A percentile compares a stretch with the other conserved stretches of the same genome.
Evolutionary conservation across 2,329 filamentous ascomycete genomes (phyloP).

Genomic region (Monosporascus sp.): DNA sequence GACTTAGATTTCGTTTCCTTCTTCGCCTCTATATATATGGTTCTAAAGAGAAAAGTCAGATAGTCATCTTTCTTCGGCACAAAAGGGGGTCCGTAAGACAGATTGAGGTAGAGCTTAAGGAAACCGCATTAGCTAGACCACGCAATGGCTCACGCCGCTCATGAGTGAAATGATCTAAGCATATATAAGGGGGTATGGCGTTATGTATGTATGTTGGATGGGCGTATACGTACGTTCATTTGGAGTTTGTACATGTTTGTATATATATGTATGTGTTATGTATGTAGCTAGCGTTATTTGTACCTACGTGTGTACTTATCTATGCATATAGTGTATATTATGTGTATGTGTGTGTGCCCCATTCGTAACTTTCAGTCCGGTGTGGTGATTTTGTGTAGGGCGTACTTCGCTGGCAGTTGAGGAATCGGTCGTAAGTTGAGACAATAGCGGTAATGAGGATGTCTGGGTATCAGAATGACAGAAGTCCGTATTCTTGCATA

Average conservation of each 20-base stretch:
- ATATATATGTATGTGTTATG: conserved; percentile 1
- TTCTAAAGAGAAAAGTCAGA: neutral
- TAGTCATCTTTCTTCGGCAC: conserved; percentile 8
- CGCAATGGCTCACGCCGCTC: conserved; percentile 22
- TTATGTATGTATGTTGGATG: conserved; percentile 11
- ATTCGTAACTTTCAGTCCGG: neutral
- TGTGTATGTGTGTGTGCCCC: neutral
- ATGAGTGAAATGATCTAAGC: conserved; percentile 26
- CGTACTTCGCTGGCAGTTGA: no score
- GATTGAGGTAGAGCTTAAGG: conserved; percentile 23
- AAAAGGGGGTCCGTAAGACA: conserved; percentile 14
- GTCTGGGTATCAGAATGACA: no score
- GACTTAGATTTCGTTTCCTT: neutral
- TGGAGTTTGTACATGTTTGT: conserved; percentile 9
- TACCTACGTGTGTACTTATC: neutral
- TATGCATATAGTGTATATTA: neutral
- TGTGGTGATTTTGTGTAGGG: no score
- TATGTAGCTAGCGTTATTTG: neutral
- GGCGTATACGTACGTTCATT: conserved; percentile 7
- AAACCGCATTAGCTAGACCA: conserved; percentile 24
- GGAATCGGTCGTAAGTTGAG: no score
- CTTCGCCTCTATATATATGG: conserved; percentile 11
- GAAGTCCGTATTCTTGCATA: no score
- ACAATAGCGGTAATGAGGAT: no score
- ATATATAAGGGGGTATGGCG: conserved; percentile 9